Conservation (phyloP, 805 yeast species). For the Saccharomyces cerevisiae region DNA sequence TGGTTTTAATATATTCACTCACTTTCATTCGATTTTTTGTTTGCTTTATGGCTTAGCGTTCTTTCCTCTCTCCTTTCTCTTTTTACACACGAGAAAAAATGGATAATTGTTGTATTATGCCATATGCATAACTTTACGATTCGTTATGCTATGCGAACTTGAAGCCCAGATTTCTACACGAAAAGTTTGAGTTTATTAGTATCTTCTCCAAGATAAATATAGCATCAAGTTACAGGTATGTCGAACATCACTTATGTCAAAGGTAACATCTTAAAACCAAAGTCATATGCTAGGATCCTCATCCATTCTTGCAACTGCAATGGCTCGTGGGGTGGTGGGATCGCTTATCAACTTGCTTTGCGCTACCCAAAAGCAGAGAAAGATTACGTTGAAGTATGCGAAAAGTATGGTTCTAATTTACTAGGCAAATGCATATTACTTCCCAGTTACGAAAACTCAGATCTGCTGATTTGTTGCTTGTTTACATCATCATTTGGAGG, state of each 20-base stretch:
- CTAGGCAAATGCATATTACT: conserved; percentile 40
- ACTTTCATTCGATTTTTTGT: neutral
- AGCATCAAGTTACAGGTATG: conserved; percentile 4
- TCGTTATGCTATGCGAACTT: neutral
- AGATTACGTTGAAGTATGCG: conserved; percentile 33
- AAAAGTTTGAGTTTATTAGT: neutral
- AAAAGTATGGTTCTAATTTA: conserved; percentile 13
- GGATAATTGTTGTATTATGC: neutral
- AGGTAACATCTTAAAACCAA: conserved; percentile 14
- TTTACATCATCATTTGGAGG: conserved; percentile 60
- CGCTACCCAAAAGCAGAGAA: conserved; percentile 51
- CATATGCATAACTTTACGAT: neutral
- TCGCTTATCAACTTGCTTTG: conserved; percentile 50
- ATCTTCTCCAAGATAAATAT: neutral
- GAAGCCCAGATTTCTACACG: neutral
- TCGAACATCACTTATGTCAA: conserved; percentile 10
- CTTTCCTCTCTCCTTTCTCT: no score
- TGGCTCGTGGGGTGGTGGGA: conserved; percentile 83
- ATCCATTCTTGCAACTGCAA: conserved; percentile 76
- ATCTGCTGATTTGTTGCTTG: conserved; percentile 48
- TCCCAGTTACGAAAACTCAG: conserved; percentile 16
- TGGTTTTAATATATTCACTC: neutral
- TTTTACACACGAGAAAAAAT: neutral
- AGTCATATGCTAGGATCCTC: conserved; percentile 36
- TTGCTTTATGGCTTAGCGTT: neutral